Evolutionary conservation across 148 eudicot species (phyloP), one percentile per base, ranked within the genome.

Genomic region (Rhododendron vialii): DNA sequence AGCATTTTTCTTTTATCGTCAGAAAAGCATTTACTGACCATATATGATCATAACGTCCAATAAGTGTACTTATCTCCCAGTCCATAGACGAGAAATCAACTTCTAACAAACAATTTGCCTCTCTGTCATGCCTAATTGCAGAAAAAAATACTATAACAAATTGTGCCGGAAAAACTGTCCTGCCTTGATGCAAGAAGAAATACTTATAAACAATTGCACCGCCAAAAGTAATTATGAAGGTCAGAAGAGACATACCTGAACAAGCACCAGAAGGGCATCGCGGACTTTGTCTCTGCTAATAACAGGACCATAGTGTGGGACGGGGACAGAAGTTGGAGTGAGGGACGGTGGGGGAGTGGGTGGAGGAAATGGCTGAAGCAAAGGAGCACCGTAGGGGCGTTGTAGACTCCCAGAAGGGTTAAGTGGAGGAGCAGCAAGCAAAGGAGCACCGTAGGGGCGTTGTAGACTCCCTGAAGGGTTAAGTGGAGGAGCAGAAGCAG

Each of bases 331-430:
- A 65, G 86, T 82, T 9, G 96, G 98, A 80, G 96, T 91, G 38
- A 96, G 94, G 83, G 99, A 93, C 65, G 88, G 90, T 43, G 98
- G 94, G 33, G 99, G 98, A 10, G 92, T 90, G 20, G 99, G 97
- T 82, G 98, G 99, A n/a, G 98, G 98, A 90, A 95, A 96, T n/a
- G 99, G 97, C 85, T 95, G 99, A 71, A 93, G 98, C 83, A 95
- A 69, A 13, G 98, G 97, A 83, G 95, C 87, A 85, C 97, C 96
- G 71, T 92, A 93, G 5, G 94, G 93, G 65, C 92, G 92, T 75
- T 94, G 97, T 35, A 90, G 89, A 90, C 85, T 89, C 84, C 88
- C 86, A 75, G 94, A 91, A 83, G 94, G 92, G 79, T 92, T 91
- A 83, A 96, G 88, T n/a, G 94, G 92, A 84, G 96, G 90, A 83